These are phyloP conservation scores for Thraustochytrium sp. DNA, from an alignment of 352 stramenopile species.

Conservation along the genomic window DNA sequence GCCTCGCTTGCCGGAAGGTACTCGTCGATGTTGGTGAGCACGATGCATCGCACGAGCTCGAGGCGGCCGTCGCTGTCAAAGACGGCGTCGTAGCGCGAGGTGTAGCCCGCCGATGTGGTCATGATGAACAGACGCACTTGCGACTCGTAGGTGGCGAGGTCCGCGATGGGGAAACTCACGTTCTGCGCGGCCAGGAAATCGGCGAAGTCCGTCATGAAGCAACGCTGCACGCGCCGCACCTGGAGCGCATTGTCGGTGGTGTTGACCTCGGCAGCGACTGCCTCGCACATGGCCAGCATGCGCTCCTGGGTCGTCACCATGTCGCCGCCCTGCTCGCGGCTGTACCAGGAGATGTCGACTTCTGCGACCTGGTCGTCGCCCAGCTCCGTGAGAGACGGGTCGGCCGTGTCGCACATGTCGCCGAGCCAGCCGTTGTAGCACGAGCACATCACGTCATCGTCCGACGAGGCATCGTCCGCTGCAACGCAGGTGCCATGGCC, in stretches of 20 bases:
- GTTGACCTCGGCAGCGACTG: not conserved
- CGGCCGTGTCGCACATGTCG: not conserved
- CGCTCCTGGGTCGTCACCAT: not conserved
- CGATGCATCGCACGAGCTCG: not conserved
- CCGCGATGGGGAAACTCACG: not conserved
- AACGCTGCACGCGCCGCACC: not conserved
- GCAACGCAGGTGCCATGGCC: not conserved
- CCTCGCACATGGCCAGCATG: slow-evolving; percentile 1
- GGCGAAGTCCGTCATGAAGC: not conserved
- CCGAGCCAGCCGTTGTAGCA: slow-evolving; percentile 5
- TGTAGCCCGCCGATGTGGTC: not conserved
- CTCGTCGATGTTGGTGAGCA: slow-evolving; percentile 22
- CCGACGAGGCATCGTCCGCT: not conserved
- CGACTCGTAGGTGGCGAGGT: not conserved
- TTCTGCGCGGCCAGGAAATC: not conserved
- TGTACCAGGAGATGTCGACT: slow-evolving; percentile 1
- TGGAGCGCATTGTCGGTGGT: not conserved
- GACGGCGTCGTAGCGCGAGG: not conserved
- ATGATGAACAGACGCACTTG: not conserved
- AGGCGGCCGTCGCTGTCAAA: not conserved
- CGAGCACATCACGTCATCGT: not conserved
- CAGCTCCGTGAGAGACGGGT: not conserved
- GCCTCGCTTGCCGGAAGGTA: not conserved
- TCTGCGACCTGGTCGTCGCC: not conserved
- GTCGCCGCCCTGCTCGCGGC: not conserved